Base-by-base conservation (phyloP, 2,329 filamentous ascomycete genomes). In the Huntiella moniliformis region DNA sequence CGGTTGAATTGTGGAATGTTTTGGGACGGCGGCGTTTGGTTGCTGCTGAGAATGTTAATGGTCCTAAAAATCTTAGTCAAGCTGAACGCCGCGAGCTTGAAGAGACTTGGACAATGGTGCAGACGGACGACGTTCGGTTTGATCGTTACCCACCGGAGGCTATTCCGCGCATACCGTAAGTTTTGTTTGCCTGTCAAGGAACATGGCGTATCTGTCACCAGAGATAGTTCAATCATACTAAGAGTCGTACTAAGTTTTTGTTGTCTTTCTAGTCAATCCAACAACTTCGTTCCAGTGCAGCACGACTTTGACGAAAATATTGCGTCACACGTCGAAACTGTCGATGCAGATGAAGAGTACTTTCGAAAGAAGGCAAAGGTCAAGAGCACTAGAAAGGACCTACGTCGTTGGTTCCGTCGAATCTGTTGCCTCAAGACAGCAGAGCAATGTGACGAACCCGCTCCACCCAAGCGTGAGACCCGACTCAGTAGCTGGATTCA, bases 71-170 rank as follows among this genome's bases (percentile, higher is more conserved):
- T 12, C 32, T 50, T 15, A 50, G 48, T 22, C 44, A 47, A 7
- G 41, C 48, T 31, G 48, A 50, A 28, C 36, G 44, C 12, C 31
- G 48, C 37, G 48, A 50, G 38, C 44, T 50, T 5, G 48, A 50
- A 44, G 48, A 50, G 41, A 50, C 48, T 1, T 47, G 48, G 48
- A 50, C 48, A 32, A 50, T 50, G 48, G 38, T 50, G 28, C 48
- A 50, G 32, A 50, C 48, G 12, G 44, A 50, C 15, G 48, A 50
- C 36, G 38, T 50, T 38, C 45, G 41, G 15, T 46, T 47, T 35
- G 48, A 50, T 44, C 44, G 48, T 11, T 50, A 50, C 18, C 48
- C 48, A 5, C 48, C 48, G 8, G 48, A 50, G 15, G 45, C 48
- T 17, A 45, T 45, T 15, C 48, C 48, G 12, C 48, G 44, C n/a